Percentiles rank a stretch among this genome's conserved stretches.
These are phyloP conservation scores for Penicillium bialowiezense DNA, from an alignment of 495 filamentous ascomycete genomes.

Conservation along the genomic window DNA sequence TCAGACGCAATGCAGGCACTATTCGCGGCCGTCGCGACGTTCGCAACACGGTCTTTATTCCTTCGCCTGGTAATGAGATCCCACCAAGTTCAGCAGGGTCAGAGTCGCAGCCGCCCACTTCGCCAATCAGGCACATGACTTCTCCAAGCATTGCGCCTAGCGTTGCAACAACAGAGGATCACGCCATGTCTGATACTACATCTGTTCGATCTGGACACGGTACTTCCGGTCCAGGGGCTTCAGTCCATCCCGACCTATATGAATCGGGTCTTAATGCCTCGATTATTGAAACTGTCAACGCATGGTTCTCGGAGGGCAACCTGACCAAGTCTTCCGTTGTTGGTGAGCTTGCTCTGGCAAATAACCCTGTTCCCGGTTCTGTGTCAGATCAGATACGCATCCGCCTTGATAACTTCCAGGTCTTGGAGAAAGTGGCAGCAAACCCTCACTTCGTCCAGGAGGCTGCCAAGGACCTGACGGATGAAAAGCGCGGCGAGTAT, in stretches of 20 bases:
- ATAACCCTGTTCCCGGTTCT: conserved; percentile 60
- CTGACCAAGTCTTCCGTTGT: conserved; percentile 71
- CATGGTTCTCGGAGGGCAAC: conserved; percentile 72
- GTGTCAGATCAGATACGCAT: conserved; percentile 57
- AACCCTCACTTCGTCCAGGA: conserved; percentile 86
- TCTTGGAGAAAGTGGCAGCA: conserved; percentile 91
- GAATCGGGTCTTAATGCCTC: conserved; percentile 84
- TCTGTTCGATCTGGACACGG: conserved; percentile 89
- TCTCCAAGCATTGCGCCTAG: conserved; percentile 40
- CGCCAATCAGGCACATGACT: conserved; percentile 40
- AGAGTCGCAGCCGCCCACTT: conserved; percentile 26
- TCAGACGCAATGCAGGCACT: conserved; percentile 68
- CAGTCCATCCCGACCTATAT: conserved; percentile 79
- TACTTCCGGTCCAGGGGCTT: conserved; percentile 56
- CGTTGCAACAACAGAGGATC: conserved; percentile 47
- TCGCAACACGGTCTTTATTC: conserved; percentile 80
- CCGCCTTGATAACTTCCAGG: conserved; percentile 83
- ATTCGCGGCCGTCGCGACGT: conserved; percentile 88
- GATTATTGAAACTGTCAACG: conserved; percentile 85
- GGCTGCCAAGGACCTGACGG: conserved; percentile 31
- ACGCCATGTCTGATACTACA: conserved; percentile 77
- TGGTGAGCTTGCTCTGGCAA: conserved; percentile 87
- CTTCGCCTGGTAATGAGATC: conserved; percentile 37
- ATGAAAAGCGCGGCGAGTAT: conserved; percentile 78
- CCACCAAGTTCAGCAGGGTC: conserved; percentile 9